Evolutionary conservation across 495 filamentous ascomycete species (phyloP).

Genomic region (Annulohypoxylon moriforme): DNA sequence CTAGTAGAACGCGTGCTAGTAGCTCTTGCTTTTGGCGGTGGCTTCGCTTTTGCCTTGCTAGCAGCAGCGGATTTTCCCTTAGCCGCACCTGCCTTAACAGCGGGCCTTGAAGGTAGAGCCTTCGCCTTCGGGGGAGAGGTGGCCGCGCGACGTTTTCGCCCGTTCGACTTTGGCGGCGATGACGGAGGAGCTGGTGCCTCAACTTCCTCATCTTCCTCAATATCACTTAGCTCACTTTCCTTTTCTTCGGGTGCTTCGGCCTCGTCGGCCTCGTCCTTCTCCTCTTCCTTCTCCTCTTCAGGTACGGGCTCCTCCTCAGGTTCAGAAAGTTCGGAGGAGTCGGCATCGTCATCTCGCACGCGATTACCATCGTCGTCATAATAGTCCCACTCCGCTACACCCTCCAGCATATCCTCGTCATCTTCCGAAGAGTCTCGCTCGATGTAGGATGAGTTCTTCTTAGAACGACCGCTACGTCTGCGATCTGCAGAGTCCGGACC

Average conservation of each 20-base stretch:
- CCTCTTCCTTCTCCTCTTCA: conserved; percentile 39
- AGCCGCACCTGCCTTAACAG: conserved; percentile 31
- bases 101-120: conserved; percentile 39
- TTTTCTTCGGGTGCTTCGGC: conserved; percentile 39
- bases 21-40: conserved; percentile 36
- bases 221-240: conserved; percentile 45
- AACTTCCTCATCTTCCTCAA: conserved; percentile 41
- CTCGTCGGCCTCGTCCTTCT: conserved; percentile 41
- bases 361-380: conserved; percentile 46
- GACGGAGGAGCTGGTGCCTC: conserved; percentile 41
- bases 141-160: conserved; percentile 39
- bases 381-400: conserved; percentile 67
- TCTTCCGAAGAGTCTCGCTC: conserved; percentile 65
- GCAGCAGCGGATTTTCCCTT: conserved; percentile 42
- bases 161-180: conserved; percentile 36
- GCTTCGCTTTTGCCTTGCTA: conserved; percentile 41
- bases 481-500: conserved; percentile 52
- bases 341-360: conserved; percentile 34
- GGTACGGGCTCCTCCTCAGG: conserved; percentile 31
- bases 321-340: conserved; percentile 42
- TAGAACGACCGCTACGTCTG: conserved; percentile 64
- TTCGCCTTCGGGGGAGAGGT: conserved; percentile 36
- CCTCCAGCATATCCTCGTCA: conserved; percentile 68
- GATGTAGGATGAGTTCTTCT: conserved; percentile 56
- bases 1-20: conserved; percentile 45